Percentiles rank a stretch among this genome's conserved stretches.
Evolutionary conservation across 2,329 filamentous ascomycete species (phyloP).

Genomic region (Neonectria neomacrospora): DNA sequence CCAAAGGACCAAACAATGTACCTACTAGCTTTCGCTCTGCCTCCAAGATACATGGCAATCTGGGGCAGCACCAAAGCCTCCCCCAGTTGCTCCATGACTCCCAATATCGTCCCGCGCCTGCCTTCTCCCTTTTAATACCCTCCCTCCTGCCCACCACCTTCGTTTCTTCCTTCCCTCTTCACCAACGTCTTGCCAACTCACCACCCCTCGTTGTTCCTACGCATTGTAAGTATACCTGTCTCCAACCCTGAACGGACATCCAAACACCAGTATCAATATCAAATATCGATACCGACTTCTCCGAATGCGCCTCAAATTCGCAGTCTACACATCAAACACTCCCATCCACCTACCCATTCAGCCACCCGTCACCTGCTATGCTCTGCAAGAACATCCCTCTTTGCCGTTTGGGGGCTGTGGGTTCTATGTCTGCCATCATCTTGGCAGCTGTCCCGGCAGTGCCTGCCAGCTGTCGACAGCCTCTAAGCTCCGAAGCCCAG

Average conservation of each 20-base stretch:
- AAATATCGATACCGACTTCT: not conserved
- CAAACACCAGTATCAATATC: not conserved
- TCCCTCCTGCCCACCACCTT: slow-evolving; percentile 16
- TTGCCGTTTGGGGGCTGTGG: not conserved
- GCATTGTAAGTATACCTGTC: slow-evolving; percentile 21
- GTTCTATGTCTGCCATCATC: not conserved
- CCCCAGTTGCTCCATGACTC: slow-evolving; percentile 13
- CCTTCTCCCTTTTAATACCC: slow-evolving; percentile 25
- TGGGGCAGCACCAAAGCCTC: slow-evolving; percentile 30
- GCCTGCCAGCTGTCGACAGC: not conserved
- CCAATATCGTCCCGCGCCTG: slow-evolving; percentile 7
- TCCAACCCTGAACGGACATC: not conserved
- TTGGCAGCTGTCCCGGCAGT: not conserved
- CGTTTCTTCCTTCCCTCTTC: slow-evolving; percentile 12
- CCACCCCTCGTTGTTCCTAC: slow-evolving; percentile 28
- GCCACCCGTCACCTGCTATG: not conserved
- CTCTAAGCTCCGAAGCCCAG: no score
- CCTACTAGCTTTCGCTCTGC: not conserved
- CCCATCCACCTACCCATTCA: not conserved
- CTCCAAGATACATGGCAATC: slow-evolving; percentile 23
- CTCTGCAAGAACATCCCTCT: not conserved
- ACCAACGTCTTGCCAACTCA: slow-evolving; percentile 28
- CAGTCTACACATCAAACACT: not conserved
- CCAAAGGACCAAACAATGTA: not conserved
- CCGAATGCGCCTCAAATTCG: not conserved